A percentile compares a stretch with the other conserved stretches of the same genome.
These are phyloP conservation scores for Dothistroma pini DNA, from an alignment of 2,329 filamentous ascomycete genomes.

Conservation along the genomic window DNA sequence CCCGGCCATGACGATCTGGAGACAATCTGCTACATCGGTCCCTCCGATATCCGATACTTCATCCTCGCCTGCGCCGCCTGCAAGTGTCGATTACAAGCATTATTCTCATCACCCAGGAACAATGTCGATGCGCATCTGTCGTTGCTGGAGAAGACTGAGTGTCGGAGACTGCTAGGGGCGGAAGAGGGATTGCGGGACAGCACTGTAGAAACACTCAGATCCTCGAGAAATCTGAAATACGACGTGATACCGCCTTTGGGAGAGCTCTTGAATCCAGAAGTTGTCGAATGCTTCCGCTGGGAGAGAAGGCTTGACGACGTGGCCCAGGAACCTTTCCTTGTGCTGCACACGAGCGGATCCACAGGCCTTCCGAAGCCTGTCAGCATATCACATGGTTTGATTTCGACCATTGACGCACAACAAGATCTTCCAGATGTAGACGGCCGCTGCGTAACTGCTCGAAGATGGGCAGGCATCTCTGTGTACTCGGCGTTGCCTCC, in stretches of 20 bases:
- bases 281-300: conserved; percentile 5
- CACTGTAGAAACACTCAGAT: neutral
- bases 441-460: conserved; percentile 4
- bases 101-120: conserved; percentile 16
- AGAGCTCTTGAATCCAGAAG: neutral
- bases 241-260: conserved; percentile 8
- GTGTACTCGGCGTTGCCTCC: conserved; percentile 15
- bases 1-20: conserved; percentile 1
- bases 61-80: conserved; percentile 15
- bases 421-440: conserved; percentile 10
- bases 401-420: conserved; percentile 10
- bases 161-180: conserved; percentile 4
- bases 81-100: conserved; percentile 9
- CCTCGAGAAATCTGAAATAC: neutral
- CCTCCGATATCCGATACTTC: conserved; percentile 16
- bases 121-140: conserved; percentile 8
- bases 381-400: conserved; percentile 5
- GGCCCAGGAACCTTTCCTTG: conserved; percentile 5
- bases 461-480: conserved; percentile 6
- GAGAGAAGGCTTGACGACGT: neutral
- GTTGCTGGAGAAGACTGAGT: conserved; percentile 10
- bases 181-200: neutral
- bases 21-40: conserved; percentile 14
- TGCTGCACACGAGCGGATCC: conserved; percentile 18
- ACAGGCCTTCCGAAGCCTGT: conserved; percentile 16